These are phyloP conservation scores for Geotrichum histeridarum DNA, from an alignment of 1,139 yeast genomes.

Conservation along the genomic window DNA sequence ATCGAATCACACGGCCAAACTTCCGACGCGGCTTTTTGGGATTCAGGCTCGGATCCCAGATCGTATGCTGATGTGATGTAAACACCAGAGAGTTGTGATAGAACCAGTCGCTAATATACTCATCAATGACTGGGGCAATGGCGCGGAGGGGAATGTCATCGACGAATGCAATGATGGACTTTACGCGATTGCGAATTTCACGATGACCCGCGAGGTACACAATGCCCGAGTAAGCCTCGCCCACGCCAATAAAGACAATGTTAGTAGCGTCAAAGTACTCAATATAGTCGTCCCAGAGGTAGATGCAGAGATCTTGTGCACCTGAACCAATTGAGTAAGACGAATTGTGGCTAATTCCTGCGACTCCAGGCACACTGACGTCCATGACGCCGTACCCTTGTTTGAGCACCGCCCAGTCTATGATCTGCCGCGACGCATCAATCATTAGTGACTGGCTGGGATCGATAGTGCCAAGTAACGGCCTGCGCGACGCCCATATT, in stretches of 20 bases:
- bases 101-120: slow-evolving; percentile 86
- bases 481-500: slow-evolving; percentile 83
- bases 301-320: slow-evolving; percentile 69
- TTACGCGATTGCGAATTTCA: slow-evolving; percentile 56
- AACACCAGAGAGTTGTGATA: slow-evolving; percentile 80
- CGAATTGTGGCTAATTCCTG: slow-evolving; percentile 25
- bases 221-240: slow-evolving; percentile 82
- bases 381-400: slow-evolving; percentile 77
- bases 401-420: slow-evolving; percentile 49
- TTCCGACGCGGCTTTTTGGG: slow-evolving; percentile 78
- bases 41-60: slow-evolving; percentile 60
- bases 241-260: slow-evolving; percentile 78
- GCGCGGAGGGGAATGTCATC: slow-evolving; percentile 65
- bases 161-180: slow-evolving; percentile 68
- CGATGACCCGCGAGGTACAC: slow-evolving; percentile 87
- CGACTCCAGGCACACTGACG: slow-evolving; percentile 59
- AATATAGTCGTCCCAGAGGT: slow-evolving; percentile 87
- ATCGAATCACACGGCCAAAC: slow-evolving; percentile 79
- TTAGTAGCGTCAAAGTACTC: slow-evolving; percentile 64
- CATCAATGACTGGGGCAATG: slow-evolving; percentile 81
- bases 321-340: slow-evolving; percentile 24
- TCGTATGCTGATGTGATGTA: slow-evolving; percentile 65
- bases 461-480: slow-evolving; percentile 71
- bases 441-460: slow-evolving; percentile 64
- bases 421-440: slow-evolving; percentile 52